These are phyloP conservation scores for Calonectria hongkongensis DNA, from an alignment of 2,329 filamentous ascomycete genomes.

Conservation along the genomic window DNA sequence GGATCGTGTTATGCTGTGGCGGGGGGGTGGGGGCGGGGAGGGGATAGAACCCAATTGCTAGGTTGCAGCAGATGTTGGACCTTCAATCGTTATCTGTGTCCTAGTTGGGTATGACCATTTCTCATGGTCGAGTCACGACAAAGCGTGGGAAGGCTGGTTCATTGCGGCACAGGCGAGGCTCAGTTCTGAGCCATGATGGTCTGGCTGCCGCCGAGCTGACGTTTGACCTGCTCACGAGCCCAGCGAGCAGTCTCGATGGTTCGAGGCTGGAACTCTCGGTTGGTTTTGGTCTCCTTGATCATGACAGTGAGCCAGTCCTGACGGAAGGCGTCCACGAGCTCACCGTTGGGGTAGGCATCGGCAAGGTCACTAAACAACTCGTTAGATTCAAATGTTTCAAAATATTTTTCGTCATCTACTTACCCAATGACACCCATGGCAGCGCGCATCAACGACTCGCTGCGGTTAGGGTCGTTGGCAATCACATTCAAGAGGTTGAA, in stretches of 20 bases:
- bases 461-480: conserved; percentile 88
- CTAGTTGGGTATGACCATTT: conserved; percentile 8
- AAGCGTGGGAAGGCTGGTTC: neutral
- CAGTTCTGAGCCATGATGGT: conserved; percentile 71
- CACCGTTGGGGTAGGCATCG: conserved; percentile 93
- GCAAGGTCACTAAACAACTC: conserved; percentile 84
- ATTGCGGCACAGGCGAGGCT: conserved; percentile 31
- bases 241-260: conserved; percentile 97
- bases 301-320: conserved; percentile 92
- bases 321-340: conserved; percentile 89
- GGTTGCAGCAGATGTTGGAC: conserved; percentile 11
- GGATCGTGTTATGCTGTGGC: conserved; percentile 60
- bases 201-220: conserved; percentile 79
- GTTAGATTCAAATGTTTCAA: conserved; percentile 40
- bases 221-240: conserved; percentile 98
- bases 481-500: conserved; percentile 91
- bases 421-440: conserved; percentile 98
- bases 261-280: conserved; percentile 88
- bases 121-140: conserved; percentile 8
- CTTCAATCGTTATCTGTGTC: conserved; percentile 16
- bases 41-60: conserved; percentile 20
- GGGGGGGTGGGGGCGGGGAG: conserved; percentile 24
- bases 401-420: conserved; percentile 57
- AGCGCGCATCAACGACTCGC: conserved; percentile 93
- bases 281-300: conserved; percentile 93